Evolutionary conservation across 2,329 filamentous ascomycete genomes (phyloP).

Genomic region (Hypomyces perniciosus): DNA sequence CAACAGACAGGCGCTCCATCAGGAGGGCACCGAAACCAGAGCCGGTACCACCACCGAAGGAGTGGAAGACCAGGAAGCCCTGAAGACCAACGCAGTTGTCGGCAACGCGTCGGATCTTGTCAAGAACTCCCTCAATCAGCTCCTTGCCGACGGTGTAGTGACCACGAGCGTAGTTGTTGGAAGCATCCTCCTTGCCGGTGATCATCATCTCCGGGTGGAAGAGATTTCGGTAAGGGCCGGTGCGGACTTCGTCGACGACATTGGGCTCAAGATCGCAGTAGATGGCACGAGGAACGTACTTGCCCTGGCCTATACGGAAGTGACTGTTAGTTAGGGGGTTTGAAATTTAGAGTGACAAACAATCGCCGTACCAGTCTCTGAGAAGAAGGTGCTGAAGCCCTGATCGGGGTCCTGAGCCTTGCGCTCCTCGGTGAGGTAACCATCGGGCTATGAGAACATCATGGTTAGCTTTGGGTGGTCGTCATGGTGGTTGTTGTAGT

Average conservation of each 20-base stretch:
- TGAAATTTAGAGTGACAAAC: background rate
- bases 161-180: slow-evolving; percentile 99
- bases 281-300: slow-evolving; percentile 98
- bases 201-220: slow-evolving; percentile 99
- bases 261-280: slow-evolving; percentile 99
- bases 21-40: slow-evolving; percentile 97
- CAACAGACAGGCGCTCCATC: slow-evolving; percentile 97
- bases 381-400: slow-evolving; percentile 99
- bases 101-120: slow-evolving; percentile 95
- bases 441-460: slow-evolving; percentile 68
- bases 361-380: slow-evolving; percentile 78
- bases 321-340: background rate
- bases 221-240: slow-evolving; percentile 88
- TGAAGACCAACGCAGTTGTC: slow-evolving; percentile 98
- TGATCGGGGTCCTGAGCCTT: slow-evolving; percentile 90
- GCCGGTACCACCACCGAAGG: slow-evolving; percentile 96
- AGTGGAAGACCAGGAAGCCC: slow-evolving; percentile 99
- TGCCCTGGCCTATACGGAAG: slow-evolving; percentile 71
- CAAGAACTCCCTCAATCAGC: slow-evolving; percentile 94
- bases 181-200: slow-evolving; percentile 99
- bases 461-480: slow-evolving; percentile 8
- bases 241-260: slow-evolving; percentile 98
- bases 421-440: slow-evolving; percentile 96
- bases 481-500: slow-evolving; percentile 1
- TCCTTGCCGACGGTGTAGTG: slow-evolving; percentile 99